Evolutionary conservation across 2,329 filamentous ascomycete genomes (phyloP).

Genomic region (Diaporthe humulicola): DNA sequence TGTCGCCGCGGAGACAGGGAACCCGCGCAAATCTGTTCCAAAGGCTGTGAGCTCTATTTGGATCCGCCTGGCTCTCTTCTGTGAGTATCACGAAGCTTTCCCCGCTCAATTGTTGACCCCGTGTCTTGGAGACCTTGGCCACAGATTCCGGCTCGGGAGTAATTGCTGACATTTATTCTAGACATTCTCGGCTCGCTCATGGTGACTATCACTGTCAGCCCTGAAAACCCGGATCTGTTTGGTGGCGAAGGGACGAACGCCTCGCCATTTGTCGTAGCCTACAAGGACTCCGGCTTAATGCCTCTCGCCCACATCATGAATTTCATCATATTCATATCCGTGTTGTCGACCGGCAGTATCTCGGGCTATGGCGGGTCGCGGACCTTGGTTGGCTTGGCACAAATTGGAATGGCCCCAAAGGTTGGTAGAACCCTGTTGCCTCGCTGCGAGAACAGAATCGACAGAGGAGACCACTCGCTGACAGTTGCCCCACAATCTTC

Average conservation of each 20-base stretch:
- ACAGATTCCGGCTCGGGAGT: not conserved
- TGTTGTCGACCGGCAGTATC: slow-evolving; percentile 59
- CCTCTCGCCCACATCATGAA: slow-evolving; percentile 62
- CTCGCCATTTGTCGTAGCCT: slow-evolving; percentile 61
- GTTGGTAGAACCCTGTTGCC: slow-evolving; percentile 6
- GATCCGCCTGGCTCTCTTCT: slow-evolving; percentile 60
- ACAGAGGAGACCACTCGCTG: not conserved
- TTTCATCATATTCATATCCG: slow-evolving; percentile 61
- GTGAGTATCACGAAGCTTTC: not conserved
- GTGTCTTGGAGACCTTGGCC: not conserved
- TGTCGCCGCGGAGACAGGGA: slow-evolving; percentile 57
- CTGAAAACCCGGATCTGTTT: slow-evolving; percentile 55
- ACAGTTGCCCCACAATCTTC: not conserved
- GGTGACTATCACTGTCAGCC: slow-evolving; percentile 59
- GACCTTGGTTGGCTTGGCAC: slow-evolving; percentile 58
- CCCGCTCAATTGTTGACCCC: not conserved
- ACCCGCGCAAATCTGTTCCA: slow-evolving; percentile 57
- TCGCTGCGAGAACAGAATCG: not conserved
- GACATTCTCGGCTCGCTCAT: slow-evolving; percentile 58
- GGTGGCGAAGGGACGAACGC: slow-evolving; percentile 56
- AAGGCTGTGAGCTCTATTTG: slow-evolving; percentile 60
- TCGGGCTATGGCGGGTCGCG: slow-evolving; percentile 58
- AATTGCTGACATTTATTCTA: not conserved
- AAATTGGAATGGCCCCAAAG: slow-evolving; percentile 57
- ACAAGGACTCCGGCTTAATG: slow-evolving; percentile 53